phyloP scores from a whole-genome alignment of 148 eudicot species.

The Camellia granthamiana region DNA sequence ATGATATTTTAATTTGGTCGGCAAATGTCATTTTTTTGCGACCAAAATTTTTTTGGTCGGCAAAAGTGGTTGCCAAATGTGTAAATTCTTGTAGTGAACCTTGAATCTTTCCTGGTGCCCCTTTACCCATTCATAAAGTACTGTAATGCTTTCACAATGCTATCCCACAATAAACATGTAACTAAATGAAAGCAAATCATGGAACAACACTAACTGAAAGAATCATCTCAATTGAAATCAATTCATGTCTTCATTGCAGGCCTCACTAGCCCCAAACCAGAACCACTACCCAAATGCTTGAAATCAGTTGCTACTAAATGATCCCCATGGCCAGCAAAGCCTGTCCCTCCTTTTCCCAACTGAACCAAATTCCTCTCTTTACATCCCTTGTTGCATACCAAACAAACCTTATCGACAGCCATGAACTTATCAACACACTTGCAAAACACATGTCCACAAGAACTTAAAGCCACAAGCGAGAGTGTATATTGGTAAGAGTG shows the following conservation, averaged over 20 bases:
- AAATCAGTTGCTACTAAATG: conserved; percentile 79
- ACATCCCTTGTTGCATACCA: conserved; percentile 82
- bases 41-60: too few relatives aligned
- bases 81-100: too few relatives aligned
- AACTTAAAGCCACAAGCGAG: conserved; percentile 71
- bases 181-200: neutral
- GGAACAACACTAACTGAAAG: neutral
- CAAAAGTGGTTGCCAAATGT: too few relatives aligned
- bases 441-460: conserved; percentile 90
- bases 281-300: conserved; percentile 90
- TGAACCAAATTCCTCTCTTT: conserved; percentile 71
- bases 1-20: too few relatives aligned
- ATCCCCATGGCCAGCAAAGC: conserved; percentile 85
- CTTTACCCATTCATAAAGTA: too few relatives aligned
- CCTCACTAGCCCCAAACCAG: conserved; percentile 82
- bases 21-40: too few relatives aligned
- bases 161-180: too few relatives aligned
- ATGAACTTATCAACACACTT: conserved; percentile 77
- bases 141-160: too few relatives aligned
- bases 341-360: conserved; percentile 87
- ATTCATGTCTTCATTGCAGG: conserved; percentile 89
- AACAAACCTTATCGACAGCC: conserved; percentile 81
- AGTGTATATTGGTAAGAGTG: conserved; percentile 69
- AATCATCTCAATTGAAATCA: neutral
- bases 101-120: too few relatives aligned